Evolutionary conservation across 1,139 yeast genomes (phyloP).

Genomic region (Kluyveromyces sp.): DNA sequence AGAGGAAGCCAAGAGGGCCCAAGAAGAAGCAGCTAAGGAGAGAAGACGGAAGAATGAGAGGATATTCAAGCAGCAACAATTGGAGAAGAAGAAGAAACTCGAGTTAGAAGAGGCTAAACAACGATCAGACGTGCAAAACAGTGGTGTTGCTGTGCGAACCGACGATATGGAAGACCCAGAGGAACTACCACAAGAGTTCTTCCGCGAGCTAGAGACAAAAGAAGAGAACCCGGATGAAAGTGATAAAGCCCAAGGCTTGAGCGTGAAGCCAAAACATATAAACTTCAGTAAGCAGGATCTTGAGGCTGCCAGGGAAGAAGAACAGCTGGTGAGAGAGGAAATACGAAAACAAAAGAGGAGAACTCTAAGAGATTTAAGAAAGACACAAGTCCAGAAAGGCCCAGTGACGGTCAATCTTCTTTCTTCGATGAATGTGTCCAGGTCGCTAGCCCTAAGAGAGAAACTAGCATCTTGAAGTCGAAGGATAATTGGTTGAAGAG

Average conservation of each 20-base stretch:
- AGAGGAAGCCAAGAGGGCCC: constrained; percentile 32
- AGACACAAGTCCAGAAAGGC: constrained; percentile 40
- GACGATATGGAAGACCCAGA: constrained; percentile 16
- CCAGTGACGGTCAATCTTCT: constrained; percentile 42
- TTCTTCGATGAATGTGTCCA: constrained; percentile 10
- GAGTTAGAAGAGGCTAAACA: constrained; percentile 23
- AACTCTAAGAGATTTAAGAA: constrained; percentile 36
- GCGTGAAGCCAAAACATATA: constrained; percentile 17
- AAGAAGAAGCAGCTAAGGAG: constrained; percentile 37
- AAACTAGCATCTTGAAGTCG: constrained; percentile 35
- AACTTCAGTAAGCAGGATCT: constrained; percentile 20
- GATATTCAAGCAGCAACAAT: constrained; percentile 40
- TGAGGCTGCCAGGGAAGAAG: constrained; percentile 11
- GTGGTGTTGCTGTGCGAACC: constrained; percentile 24
- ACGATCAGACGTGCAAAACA: constrained; percentile 12
- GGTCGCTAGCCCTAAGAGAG: constrained; percentile 35
- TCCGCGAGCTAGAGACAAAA: constrained; percentile 19
- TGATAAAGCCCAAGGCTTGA: constrained; percentile 3
- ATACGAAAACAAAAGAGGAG: constrained; percentile 38
- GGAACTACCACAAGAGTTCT: constrained; percentile 27
- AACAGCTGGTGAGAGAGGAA: constrained; percentile 22
- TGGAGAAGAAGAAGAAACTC: constrained; percentile 25
- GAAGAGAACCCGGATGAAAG: background rate
- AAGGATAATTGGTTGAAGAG: constrained; percentile 57
- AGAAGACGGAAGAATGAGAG: constrained; percentile 45